Base-by-base conservation (phyloP, 495 filamentous ascomycete species). In the Xylona heveae region DNA sequence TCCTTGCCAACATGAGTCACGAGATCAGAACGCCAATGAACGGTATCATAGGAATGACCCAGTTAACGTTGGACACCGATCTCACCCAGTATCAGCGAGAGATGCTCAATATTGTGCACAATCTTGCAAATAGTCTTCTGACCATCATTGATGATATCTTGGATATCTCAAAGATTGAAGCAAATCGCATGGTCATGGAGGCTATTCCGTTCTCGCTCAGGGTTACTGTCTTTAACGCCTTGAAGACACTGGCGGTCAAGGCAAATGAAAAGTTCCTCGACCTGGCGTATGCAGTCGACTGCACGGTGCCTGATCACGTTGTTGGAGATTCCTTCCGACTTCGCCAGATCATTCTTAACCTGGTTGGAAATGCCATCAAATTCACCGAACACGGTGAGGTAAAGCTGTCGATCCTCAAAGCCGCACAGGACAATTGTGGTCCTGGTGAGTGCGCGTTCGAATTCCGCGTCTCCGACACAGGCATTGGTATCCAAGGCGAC, bases 101-200 rank as follows among this genome's bases (percentile, higher is more conserved):
- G 54, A 95, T 95, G 88, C 54, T 99, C 53, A 95, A 92, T 42
- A 94, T 94, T 43, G 88, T 99, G 39, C 88, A 95, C 52, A 91
- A 92, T 41, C 64, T 99, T 29, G 88, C 84, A 28, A 93, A 94
- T 55, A 94, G 90, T 58, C 57, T 99, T 39, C 54, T 99, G 46
- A 99, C 90, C 13, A 95, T 99, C 43, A 95, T 99, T 48, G 88
- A 99, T 49, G 88, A 99, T 51, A 95, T 99, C 43, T 64, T 99
- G 38, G 88, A 99, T 66, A 78, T 99, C 39, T 92, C 82, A 5
- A 99, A 99, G 71, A 99, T 99, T 41, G 88, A 99, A 53, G 88
- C 88, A 17, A 85, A 94, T 49, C 73, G 88, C n/a, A 95, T 99
- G 90, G 79, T 92, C 13, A 90, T 99, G 58, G 88, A 99, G 46